phyloP scores from a whole-genome alignment of 2,329 filamentous ascomycete genomes.

The Fusarium falciforme region DNA sequence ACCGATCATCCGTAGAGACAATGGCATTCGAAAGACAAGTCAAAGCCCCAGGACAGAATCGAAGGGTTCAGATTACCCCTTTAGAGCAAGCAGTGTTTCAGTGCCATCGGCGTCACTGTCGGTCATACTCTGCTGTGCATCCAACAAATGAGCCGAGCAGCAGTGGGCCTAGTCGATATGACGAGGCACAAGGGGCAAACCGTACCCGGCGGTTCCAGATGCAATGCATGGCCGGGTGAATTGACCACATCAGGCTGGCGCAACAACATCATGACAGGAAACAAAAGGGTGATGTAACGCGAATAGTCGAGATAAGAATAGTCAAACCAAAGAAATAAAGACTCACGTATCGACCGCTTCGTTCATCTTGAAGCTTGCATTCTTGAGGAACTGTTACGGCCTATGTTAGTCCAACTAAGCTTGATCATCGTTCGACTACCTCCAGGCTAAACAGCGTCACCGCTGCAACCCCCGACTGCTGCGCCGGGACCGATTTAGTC shows the following conservation, averaged over 20 bases:
- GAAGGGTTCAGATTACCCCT: constrained; percentile 25
- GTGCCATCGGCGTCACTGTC: constrained; percentile 51
- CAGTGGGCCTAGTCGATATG: constrained; percentile 44
- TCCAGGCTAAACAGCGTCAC: constrained; percentile 31
- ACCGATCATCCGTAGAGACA: constrained; percentile 5
- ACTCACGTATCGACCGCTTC: constrained; percentile 70
- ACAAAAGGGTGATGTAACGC: constrained; percentile 3
- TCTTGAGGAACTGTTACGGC: constrained; percentile 59
- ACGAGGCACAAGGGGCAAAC: constrained; percentile 20
- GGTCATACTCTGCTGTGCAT: constrained; percentile 51
- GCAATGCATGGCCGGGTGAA: constrained; percentile 16
- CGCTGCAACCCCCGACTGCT: constrained; percentile 31
- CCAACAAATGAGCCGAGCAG: constrained; percentile 44
- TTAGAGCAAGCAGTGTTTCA: constrained; percentile 46
- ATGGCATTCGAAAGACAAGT: neutral
- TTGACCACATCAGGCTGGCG: constrained; percentile 19
- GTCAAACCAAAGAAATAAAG: constrained; percentile 14
- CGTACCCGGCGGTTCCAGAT: constrained; percentile 18
- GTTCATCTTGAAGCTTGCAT: constrained; percentile 62
- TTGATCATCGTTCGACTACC: constrained; percentile 19
- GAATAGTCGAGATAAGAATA: constrained; percentile 22
- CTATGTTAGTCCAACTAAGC: constrained; percentile 39
- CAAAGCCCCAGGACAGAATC: neutral
- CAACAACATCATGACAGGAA: constrained; percentile 5
- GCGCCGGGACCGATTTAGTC: constrained; percentile 4